phyloP scores from a whole-genome alignment of 345 rosid genomes.

The Nephelium lappaceum region DNA sequence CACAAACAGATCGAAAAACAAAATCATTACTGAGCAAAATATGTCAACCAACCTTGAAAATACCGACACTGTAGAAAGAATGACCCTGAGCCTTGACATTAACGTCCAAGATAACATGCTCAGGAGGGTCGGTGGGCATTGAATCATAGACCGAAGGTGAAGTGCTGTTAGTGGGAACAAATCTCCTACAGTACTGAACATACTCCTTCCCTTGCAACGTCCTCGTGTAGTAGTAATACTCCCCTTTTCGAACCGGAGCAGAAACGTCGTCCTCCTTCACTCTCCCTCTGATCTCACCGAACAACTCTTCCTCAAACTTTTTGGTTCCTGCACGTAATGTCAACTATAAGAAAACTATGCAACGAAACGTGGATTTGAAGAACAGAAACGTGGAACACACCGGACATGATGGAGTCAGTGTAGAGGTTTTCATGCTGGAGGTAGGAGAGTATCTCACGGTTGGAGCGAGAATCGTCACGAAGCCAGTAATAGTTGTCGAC shows the following conservation, averaged over 20 bases:
- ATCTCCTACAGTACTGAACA: constrained; percentile 71
- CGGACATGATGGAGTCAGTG: constrained; percentile 59
- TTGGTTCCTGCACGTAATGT: constrained; percentile 50
- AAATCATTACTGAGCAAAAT: too few species aligned
- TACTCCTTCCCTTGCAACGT: constrained; percentile 88
- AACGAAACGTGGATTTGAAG: too few species aligned
- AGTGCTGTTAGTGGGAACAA: constrained; percentile 32
- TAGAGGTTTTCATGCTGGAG: constrained; percentile 72
- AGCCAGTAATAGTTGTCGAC: constrained; percentile 92
- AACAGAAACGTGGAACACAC: constrained; percentile 24
- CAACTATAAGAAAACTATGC: too few species aligned
- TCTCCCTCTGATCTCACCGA: constrained; percentile 71
- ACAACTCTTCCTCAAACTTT: constrained; percentile 63
- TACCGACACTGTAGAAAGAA: constrained; percentile 59
- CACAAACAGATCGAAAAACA: not conserved
- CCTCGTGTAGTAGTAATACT: constrained; percentile 71
- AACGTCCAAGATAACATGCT: constrained; percentile 87
- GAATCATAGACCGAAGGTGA: constrained; percentile 66
- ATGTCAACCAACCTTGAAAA: constrained; percentile 52
- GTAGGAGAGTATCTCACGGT: constrained; percentile 59
- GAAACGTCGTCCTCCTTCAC: constrained; percentile 87
- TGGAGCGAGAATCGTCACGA: constrained; percentile 84
- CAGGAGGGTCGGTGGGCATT: constrained; percentile 76
- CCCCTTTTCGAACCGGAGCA: constrained; percentile 72
- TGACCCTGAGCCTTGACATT: constrained; percentile 66